These are phyloP conservation scores for Paecilomyces formosus DNA, from an alignment of 2,329 filamentous ascomycete species.

Conservation along the genomic window DNA sequence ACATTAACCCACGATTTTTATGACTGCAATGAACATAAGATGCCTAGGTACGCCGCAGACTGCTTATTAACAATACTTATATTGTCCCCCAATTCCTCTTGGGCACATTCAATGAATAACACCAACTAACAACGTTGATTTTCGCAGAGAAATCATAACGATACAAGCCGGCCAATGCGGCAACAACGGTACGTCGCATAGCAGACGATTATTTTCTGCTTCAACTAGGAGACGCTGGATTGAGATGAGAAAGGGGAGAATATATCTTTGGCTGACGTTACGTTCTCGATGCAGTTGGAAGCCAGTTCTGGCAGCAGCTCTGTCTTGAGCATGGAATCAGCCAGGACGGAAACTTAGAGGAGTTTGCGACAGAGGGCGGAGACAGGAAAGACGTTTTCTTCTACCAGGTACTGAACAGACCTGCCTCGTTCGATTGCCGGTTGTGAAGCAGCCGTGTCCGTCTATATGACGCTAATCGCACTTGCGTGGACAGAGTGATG, in stretches of 20 bases:
- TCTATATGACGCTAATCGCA: not conserved
- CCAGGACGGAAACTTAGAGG: conserved; percentile 92
- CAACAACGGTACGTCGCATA: conserved; percentile 77
- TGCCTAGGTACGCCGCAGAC: conserved; percentile 26
- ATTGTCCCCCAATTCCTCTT: not conserved
- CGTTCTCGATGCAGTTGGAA: conserved; percentile 59
- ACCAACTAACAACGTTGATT: not conserved
- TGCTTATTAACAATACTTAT: not conserved
- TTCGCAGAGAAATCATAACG: conserved; percentile 88
- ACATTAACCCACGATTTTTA: conserved; percentile 16
- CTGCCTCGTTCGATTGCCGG: not conserved
- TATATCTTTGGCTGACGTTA: conserved; percentile 20
- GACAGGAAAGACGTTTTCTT: conserved; percentile 99
- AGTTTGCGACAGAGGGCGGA: conserved; percentile 94
- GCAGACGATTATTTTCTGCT: not conserved
- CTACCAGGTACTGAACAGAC: conserved; percentile 56
- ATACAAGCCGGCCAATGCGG: conserved; percentile 98
- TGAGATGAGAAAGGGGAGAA: conserved; percentile 4
- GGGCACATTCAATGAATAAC: not conserved
- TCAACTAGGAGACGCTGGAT: conserved; percentile 3
- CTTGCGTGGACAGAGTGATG: conserved; percentile 63
- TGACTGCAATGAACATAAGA: conserved; percentile 20
- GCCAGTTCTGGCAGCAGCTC: conserved; percentile 98
- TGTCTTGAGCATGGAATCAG: conserved; percentile 98
- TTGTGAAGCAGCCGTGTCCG: conserved; percentile 1